Percentiles rank a stretch among this genome's conserved stretches.
phyloP scores from a whole-genome alignment of 2,329 filamentous ascomycete genomes.

The Colletotrichum destructivum region DNA sequence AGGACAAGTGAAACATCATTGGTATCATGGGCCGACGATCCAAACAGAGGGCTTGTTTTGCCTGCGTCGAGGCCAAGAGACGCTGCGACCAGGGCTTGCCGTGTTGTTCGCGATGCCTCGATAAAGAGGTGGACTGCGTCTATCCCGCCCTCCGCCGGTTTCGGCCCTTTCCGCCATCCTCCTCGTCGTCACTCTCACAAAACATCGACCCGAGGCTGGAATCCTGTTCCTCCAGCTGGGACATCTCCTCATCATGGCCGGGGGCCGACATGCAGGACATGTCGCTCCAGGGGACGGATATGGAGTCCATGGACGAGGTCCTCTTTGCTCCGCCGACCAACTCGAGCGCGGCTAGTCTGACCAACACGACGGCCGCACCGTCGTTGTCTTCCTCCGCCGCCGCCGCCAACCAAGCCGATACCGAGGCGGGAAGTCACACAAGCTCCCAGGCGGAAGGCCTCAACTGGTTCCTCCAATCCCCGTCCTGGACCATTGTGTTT shows the following conservation, averaged over 20 bases:
- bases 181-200: neutral
- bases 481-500: constrained; percentile 25
- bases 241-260: neutral
- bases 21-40: constrained; percentile 24
- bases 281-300: neutral
- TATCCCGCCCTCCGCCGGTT: constrained; percentile 19
- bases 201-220: neutral
- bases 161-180: neutral
- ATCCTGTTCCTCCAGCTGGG: neutral
- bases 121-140: constrained; percentile 24
- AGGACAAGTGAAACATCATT: too few species aligned
- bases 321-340: constrained; percentile 2
- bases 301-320: neutral
- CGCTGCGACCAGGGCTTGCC: constrained; percentile 33
- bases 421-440: neutral
- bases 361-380: neutral
- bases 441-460: constrained; percentile 7
- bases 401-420: neutral
- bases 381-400: neutral
- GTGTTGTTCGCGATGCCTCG: constrained; percentile 26
- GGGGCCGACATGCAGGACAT: neutral
- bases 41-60: constrained; percentile 30
- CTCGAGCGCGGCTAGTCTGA: neutral
- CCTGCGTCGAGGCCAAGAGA: constrained; percentile 30
- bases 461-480: constrained; percentile 20